Conservation (phyloP, 2,329 filamentous ascomycete species). For the Apiospora kogelbergensis region DNA sequence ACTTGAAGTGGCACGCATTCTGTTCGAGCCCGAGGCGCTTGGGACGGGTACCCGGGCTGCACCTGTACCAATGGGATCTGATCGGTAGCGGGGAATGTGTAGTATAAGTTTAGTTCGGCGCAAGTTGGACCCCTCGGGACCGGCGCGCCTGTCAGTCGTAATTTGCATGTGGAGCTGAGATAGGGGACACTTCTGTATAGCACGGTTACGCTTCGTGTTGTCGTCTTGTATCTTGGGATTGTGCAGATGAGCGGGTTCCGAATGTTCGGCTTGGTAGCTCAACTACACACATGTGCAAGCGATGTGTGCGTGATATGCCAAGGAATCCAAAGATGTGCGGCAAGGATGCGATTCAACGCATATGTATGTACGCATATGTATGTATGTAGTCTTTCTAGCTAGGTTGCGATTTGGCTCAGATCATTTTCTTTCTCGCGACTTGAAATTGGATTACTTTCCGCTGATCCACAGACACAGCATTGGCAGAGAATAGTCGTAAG, state of each 20-base stretch:
- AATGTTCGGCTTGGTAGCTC: background rate
- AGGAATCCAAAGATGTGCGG: background rate
- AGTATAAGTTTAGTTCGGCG: background rate
- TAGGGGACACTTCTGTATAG: background rate
- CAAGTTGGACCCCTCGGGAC: background rate
- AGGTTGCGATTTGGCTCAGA: background rate
- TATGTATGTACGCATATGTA: background rate
- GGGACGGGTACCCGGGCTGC: background rate
- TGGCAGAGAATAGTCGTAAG: background rate
- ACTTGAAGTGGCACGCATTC: background rate
- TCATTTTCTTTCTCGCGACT: background rate
- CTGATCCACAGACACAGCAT: background rate
- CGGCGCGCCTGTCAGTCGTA: background rate
- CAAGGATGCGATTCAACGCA: background rate
- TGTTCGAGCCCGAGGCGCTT: background rate
- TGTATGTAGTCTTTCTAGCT: background rate
- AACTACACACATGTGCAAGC: background rate
- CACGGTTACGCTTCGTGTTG: background rate
- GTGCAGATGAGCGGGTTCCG: background rate
- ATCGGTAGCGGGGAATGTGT: background rate
- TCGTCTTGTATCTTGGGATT: background rate
- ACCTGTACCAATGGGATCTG: background rate
- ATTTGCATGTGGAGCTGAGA: background rate
- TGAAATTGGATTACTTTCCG: constrained; percentile 1
- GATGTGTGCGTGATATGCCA: background rate